Evolutionary conservation across 2,329 filamentous ascomycete species (phyloP), one percentile per base, ranked within the genome.

Genomic region (Zasmidium citrigriseum): DNA sequence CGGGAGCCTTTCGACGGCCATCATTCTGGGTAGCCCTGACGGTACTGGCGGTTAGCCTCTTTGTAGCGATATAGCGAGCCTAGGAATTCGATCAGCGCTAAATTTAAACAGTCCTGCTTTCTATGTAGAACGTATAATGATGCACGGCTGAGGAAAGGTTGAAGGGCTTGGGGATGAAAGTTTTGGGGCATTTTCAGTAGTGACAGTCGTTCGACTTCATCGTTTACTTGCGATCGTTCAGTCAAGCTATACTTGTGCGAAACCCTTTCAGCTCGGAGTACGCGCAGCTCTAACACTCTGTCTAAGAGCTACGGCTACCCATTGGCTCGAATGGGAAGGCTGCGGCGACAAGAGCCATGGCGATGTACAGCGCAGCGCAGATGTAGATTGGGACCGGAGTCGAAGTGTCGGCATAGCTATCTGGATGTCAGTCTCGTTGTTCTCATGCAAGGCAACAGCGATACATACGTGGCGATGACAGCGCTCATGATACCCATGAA

Each of bases 401-500:
- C 0, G 75, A 72, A 0, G 86, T 88, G 54, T 72, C 63, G 24
- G 71, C 70, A 50, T 76, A 69, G 4, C 63, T 65, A n/a, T n/a
- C 20, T 23, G 16, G 23, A 21, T 22, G 56, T 60, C 24, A 61
- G 46, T 38, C n/a, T 46, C 38, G 20, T 54, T 11, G 27, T 54
- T 41, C 24, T 11, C 14, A 9, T 18, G 14, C 18, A n/a, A 16
- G 18, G 14, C 4, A 16, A 41, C 9, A 51, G 5, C 16, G 46
- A 24, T 21, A 60, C 83, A 27, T 79, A 80, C 0, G 83, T 86
- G 0, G 85, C 88, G 27, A 91, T 84, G 9, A 91, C 81, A 0
- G 88, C 87, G 10, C 84, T 87, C 54, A 91, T 66, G 46, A 91
- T 89, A 1, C 89, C 89, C 88, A 91, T 91, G 64, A 91, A 71